A percentile compares a stretch with the other conserved stretches of the same genome.
Evolutionary conservation across 306 rosid species (phyloP).

Genomic region (Mucuna pruriens): DNA sequence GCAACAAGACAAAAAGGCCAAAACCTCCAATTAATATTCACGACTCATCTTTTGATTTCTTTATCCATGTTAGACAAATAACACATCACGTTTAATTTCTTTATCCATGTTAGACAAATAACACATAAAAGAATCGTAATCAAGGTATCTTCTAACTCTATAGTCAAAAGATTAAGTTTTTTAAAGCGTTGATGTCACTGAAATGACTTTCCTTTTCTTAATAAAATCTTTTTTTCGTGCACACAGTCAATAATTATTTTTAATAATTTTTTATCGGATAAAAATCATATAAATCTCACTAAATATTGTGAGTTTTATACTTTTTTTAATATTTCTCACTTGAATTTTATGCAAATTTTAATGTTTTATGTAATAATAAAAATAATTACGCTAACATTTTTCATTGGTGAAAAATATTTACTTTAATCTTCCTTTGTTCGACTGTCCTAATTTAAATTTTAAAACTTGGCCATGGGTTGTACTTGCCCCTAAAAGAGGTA

Average conservation of each 20-base stretch:
- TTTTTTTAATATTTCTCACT: too few species aligned
- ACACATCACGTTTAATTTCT: too few species aligned
- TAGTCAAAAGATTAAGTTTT: background rate
- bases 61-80: background rate
- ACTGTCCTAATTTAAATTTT: background rate
- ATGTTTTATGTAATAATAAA: too few species aligned
- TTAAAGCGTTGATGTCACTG: background rate
- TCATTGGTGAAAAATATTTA: background rate
- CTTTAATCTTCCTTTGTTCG: background rate
- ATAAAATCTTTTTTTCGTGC: background rate
- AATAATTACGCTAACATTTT: background rate
- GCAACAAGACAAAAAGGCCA: background rate
- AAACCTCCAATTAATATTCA: background rate
- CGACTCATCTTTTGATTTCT: background rate
- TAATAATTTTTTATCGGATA: background rate
- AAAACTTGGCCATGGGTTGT: conserved; percentile 14
- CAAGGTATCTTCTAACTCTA: background rate
- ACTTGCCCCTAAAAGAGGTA: background rate
- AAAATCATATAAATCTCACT: background rate
- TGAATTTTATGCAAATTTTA: too few species aligned
- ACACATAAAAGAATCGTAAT: background rate
- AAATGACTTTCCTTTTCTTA: background rate
- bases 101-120: background rate
- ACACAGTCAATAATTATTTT: background rate
- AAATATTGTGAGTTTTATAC: too few species aligned